These are phyloP conservation scores for Daldinia sp. DNA, from an alignment of 2,329 filamentous ascomycete genomes.

Conservation along the genomic window DNA sequence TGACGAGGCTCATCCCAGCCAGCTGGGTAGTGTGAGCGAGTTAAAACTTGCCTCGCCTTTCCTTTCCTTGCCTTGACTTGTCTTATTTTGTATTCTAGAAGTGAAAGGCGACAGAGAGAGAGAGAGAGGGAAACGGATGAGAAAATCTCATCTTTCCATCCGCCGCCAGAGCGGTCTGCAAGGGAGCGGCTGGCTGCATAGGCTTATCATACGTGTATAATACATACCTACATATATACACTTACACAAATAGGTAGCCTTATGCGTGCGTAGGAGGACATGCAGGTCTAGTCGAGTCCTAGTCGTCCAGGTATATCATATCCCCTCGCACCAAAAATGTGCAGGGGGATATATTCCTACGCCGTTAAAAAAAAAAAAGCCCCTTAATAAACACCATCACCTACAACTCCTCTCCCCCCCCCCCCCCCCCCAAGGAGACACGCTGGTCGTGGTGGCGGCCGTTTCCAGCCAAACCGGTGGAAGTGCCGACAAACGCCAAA, in stretches of 20 bases:
- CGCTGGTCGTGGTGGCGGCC: slow-evolving; percentile 12
- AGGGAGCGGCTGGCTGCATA: slow-evolving; percentile 29
- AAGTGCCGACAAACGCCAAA: slow-evolving; percentile 11
- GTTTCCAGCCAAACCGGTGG: slow-evolving; percentile 15
- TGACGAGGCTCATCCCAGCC: neutral
- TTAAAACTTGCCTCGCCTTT: neutral
- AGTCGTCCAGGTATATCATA: neutral
- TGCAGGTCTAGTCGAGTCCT: neutral
- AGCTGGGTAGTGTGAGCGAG: neutral
- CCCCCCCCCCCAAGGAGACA: neutral
- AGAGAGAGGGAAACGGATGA: neutral
- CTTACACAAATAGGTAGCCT: neutral
- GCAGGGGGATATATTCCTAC: neutral
- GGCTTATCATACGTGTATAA: slow-evolving; percentile 9
- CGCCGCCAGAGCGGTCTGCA: slow-evolving; percentile 26
- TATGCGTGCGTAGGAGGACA: neutral
- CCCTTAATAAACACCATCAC: neutral
- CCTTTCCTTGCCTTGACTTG: neutral
- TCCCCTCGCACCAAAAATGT: neutral
- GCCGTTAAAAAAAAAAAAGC: slow-evolving; percentile 9
- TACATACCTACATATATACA: neutral
- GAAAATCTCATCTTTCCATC: slow-evolving; percentile 6
- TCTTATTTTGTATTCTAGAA: neutral
- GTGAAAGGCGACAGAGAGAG: neutral
- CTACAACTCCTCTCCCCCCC: neutral